Evolutionary conservation across 2,329 filamentous ascomycete genomes (phyloP), one percentile per base, ranked within the genome.

Genomic region (Microsporum canis): DNA sequence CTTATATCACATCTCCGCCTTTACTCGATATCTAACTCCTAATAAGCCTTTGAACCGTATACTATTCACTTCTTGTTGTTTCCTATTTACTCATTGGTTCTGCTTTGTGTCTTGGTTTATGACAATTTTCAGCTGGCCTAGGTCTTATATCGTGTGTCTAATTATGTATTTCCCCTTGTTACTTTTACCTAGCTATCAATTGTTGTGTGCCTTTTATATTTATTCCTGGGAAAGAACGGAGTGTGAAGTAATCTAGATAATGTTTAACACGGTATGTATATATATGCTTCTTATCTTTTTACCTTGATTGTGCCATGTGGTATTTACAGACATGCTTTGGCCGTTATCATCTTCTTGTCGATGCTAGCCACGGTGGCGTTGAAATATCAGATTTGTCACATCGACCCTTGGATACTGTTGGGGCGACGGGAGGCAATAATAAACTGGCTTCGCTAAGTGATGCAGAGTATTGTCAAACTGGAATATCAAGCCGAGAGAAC

Each of bases 31-130:
- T 45, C 23, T 58, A 23, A 58, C 23, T 45, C 36, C 39, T 58
- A 58, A 55, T 55, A 55, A 55, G 33, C 51, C 6, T 34, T 55
- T 36, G 51, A 38, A 17, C 51, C 51, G 31, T 55, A 38, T 17
- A 55, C 33, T 55, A 34, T 55, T 55, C 51, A n/a, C 49, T 17
- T 55, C 29, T 36, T 36, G 12, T 55, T 36, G 14, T 55, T 36
- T 34, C 8, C 12, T 17, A 14, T 55, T 34, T 36, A 51, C 27
- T 17, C 12, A 29, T 29, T 51, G 45, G 45, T 51, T 51, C 27
- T 51, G 45, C 45, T 29, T 55, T 36, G n/a, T 55, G 51, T 36
- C 51, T 55, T 55, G 51, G 51, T 55, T 53, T 55, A 55, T 5
- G 51, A 55, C 51, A 34, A 36, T n/a, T 7, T 55, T 55, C 31